phyloP scores from a whole-genome alignment of 2,329 filamentous ascomycete species.

The Dactylella cylindrospora region DNA sequence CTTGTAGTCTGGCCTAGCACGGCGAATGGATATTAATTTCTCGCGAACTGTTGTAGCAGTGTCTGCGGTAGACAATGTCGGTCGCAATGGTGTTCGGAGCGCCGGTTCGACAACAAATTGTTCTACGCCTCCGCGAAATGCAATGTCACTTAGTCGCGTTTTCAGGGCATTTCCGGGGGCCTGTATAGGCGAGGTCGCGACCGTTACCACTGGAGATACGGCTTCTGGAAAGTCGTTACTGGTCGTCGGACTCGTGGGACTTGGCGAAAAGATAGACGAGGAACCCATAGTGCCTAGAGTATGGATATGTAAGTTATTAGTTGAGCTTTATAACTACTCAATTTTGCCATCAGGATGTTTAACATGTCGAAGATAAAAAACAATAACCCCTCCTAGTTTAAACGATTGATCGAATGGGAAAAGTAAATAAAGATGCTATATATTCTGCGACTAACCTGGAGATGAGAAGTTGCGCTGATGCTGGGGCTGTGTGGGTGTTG shows the following conservation, averaged over 20 bases:
- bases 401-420: too few relatives aligned
- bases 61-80: constrained; percentile 10
- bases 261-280: too few relatives aligned
- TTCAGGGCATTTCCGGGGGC: too few relatives aligned
- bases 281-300: too few relatives aligned
- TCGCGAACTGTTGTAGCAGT: constrained; percentile 15
- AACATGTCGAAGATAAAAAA: too few relatives aligned
- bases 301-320: too few relatives aligned
- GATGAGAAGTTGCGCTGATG: constrained; percentile 38
- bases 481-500: constrained; percentile 39
- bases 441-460: constrained; percentile 26
- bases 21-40: constrained; percentile 31
- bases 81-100: constrained; percentile 18
- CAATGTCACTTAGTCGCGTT: constrained; percentile 17
- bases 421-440: too few relatives aligned
- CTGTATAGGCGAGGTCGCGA: constrained; percentile 9
- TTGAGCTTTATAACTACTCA: too few relatives aligned
- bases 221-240: constrained; percentile 3
- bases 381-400: too few relatives aligned
- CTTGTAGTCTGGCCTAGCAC: constrained; percentile 35
- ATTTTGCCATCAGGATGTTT: too few relatives aligned
- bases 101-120: constrained; percentile 20
- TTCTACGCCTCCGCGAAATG: constrained; percentile 20
- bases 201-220: constrained; percentile 5
- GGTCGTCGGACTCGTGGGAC: constrained; percentile 11